These are phyloP conservation scores for Aspergillus sp. DNA, from an alignment of 2,329 filamentous ascomycete species.

Conservation along the genomic window DNA sequence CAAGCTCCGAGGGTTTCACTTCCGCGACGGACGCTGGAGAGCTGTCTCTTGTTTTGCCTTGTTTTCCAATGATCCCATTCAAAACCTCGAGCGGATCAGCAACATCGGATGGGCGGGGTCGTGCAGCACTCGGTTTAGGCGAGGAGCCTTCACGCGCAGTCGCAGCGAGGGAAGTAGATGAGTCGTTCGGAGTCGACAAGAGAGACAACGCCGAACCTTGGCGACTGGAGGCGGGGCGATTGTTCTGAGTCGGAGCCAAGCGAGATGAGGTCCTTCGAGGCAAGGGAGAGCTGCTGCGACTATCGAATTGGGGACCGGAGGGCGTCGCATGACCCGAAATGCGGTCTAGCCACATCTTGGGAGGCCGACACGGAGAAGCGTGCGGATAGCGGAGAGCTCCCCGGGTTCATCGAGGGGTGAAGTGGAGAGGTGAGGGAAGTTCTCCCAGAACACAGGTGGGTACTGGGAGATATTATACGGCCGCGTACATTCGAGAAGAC, in stretches of 20 bases:
- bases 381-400: conserved; percentile 15
- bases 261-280: conserved; percentile 67
- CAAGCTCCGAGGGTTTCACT: conserved; percentile 50
- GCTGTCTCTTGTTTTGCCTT: conserved; percentile 21
- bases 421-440: neutral
- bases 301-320: conserved; percentile 61
- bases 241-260: conserved; percentile 69
- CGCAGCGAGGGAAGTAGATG: conserved; percentile 72
- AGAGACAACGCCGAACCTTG: conserved; percentile 78
- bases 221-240: conserved; percentile 67
- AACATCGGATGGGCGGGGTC: conserved; percentile 56
- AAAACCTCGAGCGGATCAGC: conserved; percentile 73
- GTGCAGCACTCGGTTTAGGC: conserved; percentile 60
- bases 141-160: conserved; percentile 68
- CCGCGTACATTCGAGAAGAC: neutral
- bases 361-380: conserved; percentile 15
- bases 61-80: conserved; percentile 57
- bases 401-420: conserved; percentile 15
- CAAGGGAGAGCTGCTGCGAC: conserved; percentile 71
- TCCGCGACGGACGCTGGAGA: conserved; percentile 2
- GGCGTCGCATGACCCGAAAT: conserved; percentile 71
- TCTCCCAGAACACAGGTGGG: neutral
- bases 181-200: conserved; percentile 70
- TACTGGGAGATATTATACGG: neutral
- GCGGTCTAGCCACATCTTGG: conserved; percentile 84